Evolutionary conservation across 768 basidiomycete genomes (phyloP).

Genomic region (Lentinula aciculospora): DNA sequence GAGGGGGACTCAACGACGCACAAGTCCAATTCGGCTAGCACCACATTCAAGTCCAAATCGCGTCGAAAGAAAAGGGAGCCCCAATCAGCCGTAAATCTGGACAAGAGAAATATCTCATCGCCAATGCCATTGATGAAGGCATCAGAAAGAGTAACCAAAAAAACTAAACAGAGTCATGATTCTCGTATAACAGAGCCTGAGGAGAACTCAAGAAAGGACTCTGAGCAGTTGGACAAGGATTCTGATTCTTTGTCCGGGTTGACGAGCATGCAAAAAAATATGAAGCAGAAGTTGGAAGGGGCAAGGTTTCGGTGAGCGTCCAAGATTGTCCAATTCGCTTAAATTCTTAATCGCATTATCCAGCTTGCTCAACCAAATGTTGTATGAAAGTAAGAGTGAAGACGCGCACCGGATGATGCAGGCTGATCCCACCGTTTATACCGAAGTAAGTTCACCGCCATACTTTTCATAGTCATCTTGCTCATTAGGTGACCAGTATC

Average conservation of each 20-base stretch:
- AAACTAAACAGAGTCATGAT: slow-evolving; percentile 13
- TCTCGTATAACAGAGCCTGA: slow-evolving; percentile 11
- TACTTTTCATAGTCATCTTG: slow-evolving; percentile 1
- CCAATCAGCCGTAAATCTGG: slow-evolving; percentile 9
- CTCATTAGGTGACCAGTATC: slow-evolving; percentile 58
- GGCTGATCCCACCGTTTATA: slow-evolving; percentile 72
- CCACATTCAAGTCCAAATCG: slow-evolving; percentile 15
- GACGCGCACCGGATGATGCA: slow-evolving; percentile 79
- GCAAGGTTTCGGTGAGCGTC: slow-evolving; percentile 75
- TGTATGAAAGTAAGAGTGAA: slow-evolving; percentile 83
- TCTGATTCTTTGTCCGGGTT: slow-evolving; percentile 24
- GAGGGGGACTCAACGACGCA: slow-evolving; percentile 14
- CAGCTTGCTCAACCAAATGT: slow-evolving; percentile 86
- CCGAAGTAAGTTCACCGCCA: slow-evolving; percentile 53
- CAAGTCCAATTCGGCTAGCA: slow-evolving; percentile 15
- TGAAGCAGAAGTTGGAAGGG: slow-evolving; percentile 78
- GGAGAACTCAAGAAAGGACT: neutral
- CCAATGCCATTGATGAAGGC: slow-evolving; percentile 17
- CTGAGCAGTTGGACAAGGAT: neutral
- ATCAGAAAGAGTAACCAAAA: slow-evolving; percentile 10
- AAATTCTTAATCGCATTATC: neutral
- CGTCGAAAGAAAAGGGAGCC: slow-evolving; percentile 9
- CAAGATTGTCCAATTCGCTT: neutral
- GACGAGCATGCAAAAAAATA: slow-evolving; percentile 68
- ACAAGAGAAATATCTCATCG: slow-evolving; percentile 16